Conservation (phyloP, 2,329 filamentous ascomycete genomes). For the Boeremia exigua region DNA sequence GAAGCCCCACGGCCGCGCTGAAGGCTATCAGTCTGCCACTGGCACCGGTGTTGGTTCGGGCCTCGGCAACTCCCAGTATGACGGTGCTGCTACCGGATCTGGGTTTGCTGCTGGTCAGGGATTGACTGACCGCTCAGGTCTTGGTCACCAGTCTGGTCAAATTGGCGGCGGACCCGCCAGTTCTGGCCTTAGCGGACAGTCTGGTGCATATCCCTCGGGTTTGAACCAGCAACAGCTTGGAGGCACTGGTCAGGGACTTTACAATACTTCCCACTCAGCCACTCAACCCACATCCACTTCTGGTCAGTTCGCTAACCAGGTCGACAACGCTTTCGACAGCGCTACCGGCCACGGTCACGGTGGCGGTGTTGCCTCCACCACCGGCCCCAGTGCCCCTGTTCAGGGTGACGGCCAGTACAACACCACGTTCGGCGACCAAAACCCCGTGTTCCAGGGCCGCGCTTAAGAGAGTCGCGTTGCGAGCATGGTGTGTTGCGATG, state of each 20-base stretch:
- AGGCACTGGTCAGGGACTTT: conserved; percentile 10
- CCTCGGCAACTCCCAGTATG: conserved; percentile 24
- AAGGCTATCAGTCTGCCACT: conserved; percentile 36
- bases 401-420: conserved; percentile 29
- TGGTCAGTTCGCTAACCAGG: conserved; percentile 52
- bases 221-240: conserved; percentile 19
- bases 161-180: conserved; percentile 5
- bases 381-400: conserved; percentile 17
- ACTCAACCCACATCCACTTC: conserved; percentile 19
- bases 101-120: conserved; percentile 9
- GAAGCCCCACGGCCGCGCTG: conserved; percentile 61
- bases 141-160: conserved; percentile 17
- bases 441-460: conserved; percentile 52
- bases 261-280: conserved; percentile 12
- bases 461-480: conserved; percentile 26
- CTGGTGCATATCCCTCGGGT: conserved; percentile 17
- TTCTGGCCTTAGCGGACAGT: conserved; percentile 3
- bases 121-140: conserved; percentile 13
- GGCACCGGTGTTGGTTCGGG: conserved; percentile 24
- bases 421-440: conserved; percentile 51
- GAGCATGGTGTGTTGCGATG: conserved; percentile 15
- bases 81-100: conserved; percentile 9
- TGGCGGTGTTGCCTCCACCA: conserved; percentile 20
- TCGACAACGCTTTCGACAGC: conserved; percentile 52
- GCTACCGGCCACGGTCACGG: conserved; percentile 19